These are phyloP conservation scores for Macrolepiota dolichaula DNA, from an alignment of 768 basidiomycete genomes.

Conservation along the genomic window DNA sequence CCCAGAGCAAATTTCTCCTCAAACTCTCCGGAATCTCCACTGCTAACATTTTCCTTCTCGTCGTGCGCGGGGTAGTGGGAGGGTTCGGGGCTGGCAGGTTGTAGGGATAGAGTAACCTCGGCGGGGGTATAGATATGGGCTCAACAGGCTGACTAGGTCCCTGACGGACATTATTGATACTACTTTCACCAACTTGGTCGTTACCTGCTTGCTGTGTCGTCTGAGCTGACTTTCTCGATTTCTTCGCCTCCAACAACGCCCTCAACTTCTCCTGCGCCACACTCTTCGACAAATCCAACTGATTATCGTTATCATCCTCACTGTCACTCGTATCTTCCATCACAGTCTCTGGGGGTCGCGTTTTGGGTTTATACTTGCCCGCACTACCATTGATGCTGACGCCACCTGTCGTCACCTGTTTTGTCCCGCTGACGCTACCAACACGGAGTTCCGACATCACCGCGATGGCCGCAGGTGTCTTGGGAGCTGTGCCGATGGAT, in stretches of 20 bases:
- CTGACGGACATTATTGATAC: conserved; percentile 10
- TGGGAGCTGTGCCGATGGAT: neutral
- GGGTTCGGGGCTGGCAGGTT: conserved; percentile 63
- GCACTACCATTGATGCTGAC: neutral
- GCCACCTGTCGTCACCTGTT: conserved; percentile 4
- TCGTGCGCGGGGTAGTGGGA: conserved; percentile 83
- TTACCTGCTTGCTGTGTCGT: conserved; percentile 10
- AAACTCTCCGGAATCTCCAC: conserved; percentile 85
- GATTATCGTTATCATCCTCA: conserved; percentile 40
- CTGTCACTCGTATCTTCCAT: conserved; percentile 57
- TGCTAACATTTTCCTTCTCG: conserved; percentile 77
- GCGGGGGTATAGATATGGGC: conserved; percentile 49
- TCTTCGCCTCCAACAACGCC: conserved; percentile 45
- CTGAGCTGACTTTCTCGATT: conserved; percentile 29
- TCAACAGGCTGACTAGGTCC: conserved; percentile 14
- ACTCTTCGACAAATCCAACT: conserved; percentile 58
- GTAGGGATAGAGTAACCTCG: conserved; percentile 54
- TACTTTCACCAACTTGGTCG: conserved; percentile 14
- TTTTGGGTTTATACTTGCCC: conserved; percentile 53
- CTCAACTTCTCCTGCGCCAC: conserved; percentile 67
- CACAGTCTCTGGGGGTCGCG: conserved; percentile 60
- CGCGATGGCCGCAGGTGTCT: conserved; percentile 9
- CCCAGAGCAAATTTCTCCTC: conserved; percentile 79
- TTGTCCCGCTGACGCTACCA: conserved; percentile 8
- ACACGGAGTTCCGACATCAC: conserved; percentile 10